Base-by-base conservation (phyloP, 345 rosid species). In the Bruguiera gymnorhiza region DNA sequence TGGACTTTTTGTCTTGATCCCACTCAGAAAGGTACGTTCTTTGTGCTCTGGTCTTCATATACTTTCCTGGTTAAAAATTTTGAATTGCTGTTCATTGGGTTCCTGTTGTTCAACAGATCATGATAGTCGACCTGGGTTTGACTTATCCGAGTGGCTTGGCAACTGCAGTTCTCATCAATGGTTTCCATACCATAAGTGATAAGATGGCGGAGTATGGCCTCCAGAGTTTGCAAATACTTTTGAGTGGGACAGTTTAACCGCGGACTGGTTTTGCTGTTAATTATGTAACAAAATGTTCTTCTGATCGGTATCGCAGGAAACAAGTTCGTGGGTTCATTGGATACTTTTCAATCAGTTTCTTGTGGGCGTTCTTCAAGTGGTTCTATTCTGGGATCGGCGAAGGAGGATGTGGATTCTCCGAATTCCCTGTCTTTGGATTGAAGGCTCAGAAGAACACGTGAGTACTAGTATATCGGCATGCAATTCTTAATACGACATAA, bases 301-400 rank as follows among this genome's bases (percentile, higher is more conserved):
- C 34, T 27, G 52, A 24, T 65, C 48, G 7, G 70, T 75, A 20
- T 67, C 24, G 70, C 94, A 91, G 98, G 86, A 84, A 87, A 70
- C 92, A 88, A 82, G 92, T 88, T 46, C 83, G 73, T 2, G 87
- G 96, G 73, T 90, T 87, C 83, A 83, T 78, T 80, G 88, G 86
- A 76, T 86, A 77, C 70, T 94, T 94, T 65, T 88, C 97, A 9
- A 68, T 81, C 63, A 86, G 95, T 69, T 91, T 94, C 86, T 65
- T 94, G 67, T 94, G 97, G 98, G 97, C 89, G 2, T 83, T 87
- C 80, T 94, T 94, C 74, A 89, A 89, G 74, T 94, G 98, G 97
- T 89, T 94, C 76, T 94, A 78, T 81, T 69, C 85, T 23, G 93
- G 89, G 50, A 75, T 21, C 26, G 31, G 29, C 18, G 26, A 73